Conservation (phyloP, 1,284 basidiomycete genomes). For the Coriolopsis trogii region DNA sequence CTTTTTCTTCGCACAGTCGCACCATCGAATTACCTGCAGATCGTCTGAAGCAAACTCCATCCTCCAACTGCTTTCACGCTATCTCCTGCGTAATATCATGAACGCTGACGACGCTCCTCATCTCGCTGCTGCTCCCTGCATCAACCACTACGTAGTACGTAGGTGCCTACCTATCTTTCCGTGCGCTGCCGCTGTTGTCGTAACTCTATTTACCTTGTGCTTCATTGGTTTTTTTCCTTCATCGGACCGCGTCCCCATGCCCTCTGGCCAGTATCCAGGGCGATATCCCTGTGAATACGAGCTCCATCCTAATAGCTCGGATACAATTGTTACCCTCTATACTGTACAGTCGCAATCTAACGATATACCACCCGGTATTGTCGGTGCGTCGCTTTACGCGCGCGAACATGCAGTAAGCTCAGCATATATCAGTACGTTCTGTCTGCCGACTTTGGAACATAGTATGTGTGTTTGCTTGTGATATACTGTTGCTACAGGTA, state of each 20-base stretch:
- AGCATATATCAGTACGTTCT: too few species aligned
- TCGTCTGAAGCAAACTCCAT: constrained; percentile 47
- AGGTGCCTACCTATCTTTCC: constrained; percentile 14
- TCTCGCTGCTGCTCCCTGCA: constrained; percentile 8
- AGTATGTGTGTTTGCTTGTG: constrained; percentile 17
- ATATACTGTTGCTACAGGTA: constrained; percentile 28
- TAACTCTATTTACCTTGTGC: constrained; percentile 24
- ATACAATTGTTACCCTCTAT: constrained; percentile 5
- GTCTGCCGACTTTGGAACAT: not conserved
- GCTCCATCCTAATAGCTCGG: not conserved
- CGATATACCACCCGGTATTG: constrained; percentile 18
- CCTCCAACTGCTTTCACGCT: constrained; percentile 7
- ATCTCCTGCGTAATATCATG: constrained; percentile 16
- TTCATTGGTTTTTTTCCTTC: constrained; percentile 9
- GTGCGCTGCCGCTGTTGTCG: constrained; percentile 20
- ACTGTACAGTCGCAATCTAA: constrained; percentile 16
- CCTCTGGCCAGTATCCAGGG: constrained; percentile 17
- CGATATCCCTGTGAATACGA: constrained; percentile 9
- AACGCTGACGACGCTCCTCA: constrained; percentile 24
- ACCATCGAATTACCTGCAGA: constrained; percentile 81
- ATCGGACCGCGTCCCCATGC: constrained; percentile 17
- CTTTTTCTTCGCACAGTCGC: constrained; percentile 67
- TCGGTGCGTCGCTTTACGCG: too few species aligned
- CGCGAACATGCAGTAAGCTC: too few species aligned
- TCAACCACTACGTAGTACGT: constrained; percentile 1